phyloP scores from a whole-genome alignment of 116 monocot species.

The Phalaenopsis hybrid region DNA sequence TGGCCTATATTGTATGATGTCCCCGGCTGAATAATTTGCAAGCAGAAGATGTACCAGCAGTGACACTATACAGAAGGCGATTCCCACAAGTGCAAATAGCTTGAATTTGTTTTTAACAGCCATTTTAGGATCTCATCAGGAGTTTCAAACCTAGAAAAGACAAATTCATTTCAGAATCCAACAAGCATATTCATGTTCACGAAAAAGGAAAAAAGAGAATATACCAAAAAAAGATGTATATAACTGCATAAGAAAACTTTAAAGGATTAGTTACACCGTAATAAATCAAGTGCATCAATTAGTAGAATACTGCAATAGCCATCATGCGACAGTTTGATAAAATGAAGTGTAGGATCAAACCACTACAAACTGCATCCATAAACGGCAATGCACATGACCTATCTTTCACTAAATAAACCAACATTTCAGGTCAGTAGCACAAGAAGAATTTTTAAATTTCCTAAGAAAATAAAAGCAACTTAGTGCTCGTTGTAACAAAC shows the following conservation, averaged over 20 bases:
- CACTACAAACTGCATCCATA: no score
- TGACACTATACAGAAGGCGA: constrained; percentile 58
- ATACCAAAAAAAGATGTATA: background rate
- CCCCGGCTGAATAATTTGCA: constrained; percentile 66
- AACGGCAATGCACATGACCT: no score
- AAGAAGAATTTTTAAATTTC: no score
- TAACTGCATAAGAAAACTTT: background rate
- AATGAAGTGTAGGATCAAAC: background rate
- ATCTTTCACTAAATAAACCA: no score
- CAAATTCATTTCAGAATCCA: constrained; percentile 1
- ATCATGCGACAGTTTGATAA: background rate
- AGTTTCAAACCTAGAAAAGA: constrained; percentile 1
- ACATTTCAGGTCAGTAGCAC: no score
- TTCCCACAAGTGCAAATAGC: constrained; percentile 53
- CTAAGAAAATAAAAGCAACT: no score
- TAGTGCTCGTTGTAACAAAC: no score
- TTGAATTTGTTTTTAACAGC: constrained; percentile 70
- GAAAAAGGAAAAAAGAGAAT: background rate
- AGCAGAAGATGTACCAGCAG: constrained; percentile 72
- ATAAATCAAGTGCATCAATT: background rate
- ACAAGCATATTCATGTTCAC: background rate
- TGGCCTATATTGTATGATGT: constrained; percentile 36
- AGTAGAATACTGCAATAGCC: background rate
- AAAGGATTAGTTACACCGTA: background rate
- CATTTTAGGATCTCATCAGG: constrained; percentile 35